Evolutionary conservation across 352 stramenopile species (phyloP).

Genomic region (Saprolegnia parasitica): DNA sequence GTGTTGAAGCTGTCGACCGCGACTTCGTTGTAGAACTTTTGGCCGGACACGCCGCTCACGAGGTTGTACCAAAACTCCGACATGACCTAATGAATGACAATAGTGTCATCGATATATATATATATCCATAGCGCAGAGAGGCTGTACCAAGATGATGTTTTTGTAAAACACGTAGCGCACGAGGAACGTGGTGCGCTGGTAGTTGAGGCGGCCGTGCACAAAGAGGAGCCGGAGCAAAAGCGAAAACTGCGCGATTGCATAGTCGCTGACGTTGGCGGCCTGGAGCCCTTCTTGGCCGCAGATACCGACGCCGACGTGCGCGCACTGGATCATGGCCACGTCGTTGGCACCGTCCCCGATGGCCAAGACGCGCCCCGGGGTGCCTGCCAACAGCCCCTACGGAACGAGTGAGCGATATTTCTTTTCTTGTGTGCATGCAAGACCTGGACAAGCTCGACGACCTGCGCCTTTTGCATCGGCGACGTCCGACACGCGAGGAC

Average conservation of each 20-base stretch:
- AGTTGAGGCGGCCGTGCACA: constrained; percentile 97
- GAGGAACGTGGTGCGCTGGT: constrained; percentile 91
- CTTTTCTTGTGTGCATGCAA: too few species aligned
- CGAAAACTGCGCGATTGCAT: constrained; percentile 93
- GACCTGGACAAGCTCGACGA: constrained; percentile 43
- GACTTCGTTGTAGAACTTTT: constrained; percentile 79
- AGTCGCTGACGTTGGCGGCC: constrained; percentile 94
- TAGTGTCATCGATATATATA: too few species aligned
- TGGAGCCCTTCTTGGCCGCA: constrained; percentile 96
- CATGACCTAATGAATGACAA: constrained; percentile 37
- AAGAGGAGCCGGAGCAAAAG: constrained; percentile 92
- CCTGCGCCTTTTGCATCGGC: constrained; percentile 76
- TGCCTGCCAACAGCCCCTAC: constrained; percentile 37
- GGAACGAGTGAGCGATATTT: too few species aligned
- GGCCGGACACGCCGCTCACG: constrained; percentile 86
- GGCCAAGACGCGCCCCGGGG: constrained; percentile 86
- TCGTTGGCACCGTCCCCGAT: constrained; percentile 99
- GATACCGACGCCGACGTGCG: constrained; percentile 97
- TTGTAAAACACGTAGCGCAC: constrained; percentile 99
- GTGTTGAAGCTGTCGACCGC: constrained; percentile 91
- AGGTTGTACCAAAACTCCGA: constrained; percentile 90
- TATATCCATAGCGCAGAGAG: too few species aligned
- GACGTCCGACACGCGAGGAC: constrained; percentile 80
- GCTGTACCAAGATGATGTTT: constrained; percentile 91
- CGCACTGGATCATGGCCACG: constrained; percentile 98